Conservation (phyloP, 2,329 filamentous ascomycete species). For the Xylariomycetidae sp. region DNA sequence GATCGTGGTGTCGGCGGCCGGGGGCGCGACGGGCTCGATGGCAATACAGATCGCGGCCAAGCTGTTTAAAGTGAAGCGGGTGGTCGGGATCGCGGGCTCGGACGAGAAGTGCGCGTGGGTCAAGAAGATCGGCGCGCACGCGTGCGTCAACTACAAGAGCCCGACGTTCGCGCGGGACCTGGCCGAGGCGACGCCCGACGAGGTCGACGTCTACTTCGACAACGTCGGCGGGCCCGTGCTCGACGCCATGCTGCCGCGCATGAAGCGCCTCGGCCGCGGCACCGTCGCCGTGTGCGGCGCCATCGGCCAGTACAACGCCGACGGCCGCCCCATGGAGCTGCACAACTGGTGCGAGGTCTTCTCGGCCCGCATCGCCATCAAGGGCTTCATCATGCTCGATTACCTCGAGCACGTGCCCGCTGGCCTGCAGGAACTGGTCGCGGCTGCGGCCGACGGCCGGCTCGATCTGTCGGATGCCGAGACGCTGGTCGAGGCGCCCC, state of each 20-base stretch:
- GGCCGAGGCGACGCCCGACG: conserved; percentile 39
- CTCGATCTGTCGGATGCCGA: conserved; percentile 17
- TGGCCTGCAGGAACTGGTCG: conserved; percentile 19
- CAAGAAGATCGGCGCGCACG: conserved; percentile 42
- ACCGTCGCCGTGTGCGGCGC: not conserved
- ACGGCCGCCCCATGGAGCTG: conserved; percentile 24
- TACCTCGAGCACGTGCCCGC: conserved; percentile 24
- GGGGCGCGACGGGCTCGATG: conserved; percentile 42
- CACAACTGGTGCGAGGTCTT: conserved; percentile 41
- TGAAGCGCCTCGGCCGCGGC: conserved; percentile 26
- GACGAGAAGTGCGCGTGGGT: conserved; percentile 49
- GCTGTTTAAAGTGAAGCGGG: conserved; percentile 38
- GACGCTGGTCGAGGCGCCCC: conserved; percentile 21
- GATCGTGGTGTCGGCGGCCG: conserved; percentile 42
- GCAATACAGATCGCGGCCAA: conserved; percentile 50
- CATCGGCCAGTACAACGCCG: not conserved
- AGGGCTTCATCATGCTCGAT: conserved; percentile 40
- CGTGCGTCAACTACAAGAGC: conserved; percentile 51
- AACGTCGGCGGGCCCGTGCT: conserved; percentile 45
- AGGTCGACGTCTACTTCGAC: conserved; percentile 48
- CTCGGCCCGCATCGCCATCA: conserved; percentile 33
- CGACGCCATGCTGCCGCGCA: conserved; percentile 38
- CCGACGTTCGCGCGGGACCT: conserved; percentile 41
- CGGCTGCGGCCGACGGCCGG: conserved; percentile 18
- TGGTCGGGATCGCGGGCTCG: conserved; percentile 48